phyloP scores from a whole-genome alignment of 1,139 yeast species.

The Yamadazyma kanchanaburiensis region DNA sequence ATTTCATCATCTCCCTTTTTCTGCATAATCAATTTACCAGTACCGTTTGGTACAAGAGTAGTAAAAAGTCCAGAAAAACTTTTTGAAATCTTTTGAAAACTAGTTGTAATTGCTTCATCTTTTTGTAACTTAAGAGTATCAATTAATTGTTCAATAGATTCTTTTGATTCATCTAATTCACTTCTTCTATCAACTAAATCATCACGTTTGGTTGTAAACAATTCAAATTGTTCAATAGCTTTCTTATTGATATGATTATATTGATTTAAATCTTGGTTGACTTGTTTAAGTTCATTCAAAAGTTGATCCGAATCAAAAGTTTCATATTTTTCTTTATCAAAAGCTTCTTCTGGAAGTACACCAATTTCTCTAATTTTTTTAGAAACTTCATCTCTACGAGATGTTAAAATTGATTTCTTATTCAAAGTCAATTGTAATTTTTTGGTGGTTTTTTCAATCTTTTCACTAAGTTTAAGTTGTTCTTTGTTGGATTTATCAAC shows the following conservation, averaged over 20 bases:
- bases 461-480: slow-evolving; percentile 52
- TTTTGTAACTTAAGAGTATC: slow-evolving; percentile 73
- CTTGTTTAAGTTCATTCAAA: slow-evolving; percentile 51
- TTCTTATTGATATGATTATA: slow-evolving; percentile 83
- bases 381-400: slow-evolving; percentile 70
- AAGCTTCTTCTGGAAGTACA: slow-evolving; percentile 83
- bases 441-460: slow-evolving; percentile 62
- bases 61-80: slow-evolving; percentile 76
- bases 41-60: slow-evolving; percentile 79
- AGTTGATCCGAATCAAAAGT: slow-evolving; percentile 52
- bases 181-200: slow-evolving; percentile 61
- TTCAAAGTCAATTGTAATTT: slow-evolving; percentile 64
- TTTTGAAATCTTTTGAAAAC: slow-evolving; percentile 73
- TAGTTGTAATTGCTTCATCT: slow-evolving; percentile 74
- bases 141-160: slow-evolving; percentile 71
- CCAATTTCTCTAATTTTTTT: slow-evolving; percentile 80
- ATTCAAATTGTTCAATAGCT: slow-evolving; percentile 81
- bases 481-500: slow-evolving; percentile 53
- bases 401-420: slow-evolving; percentile 56
- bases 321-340: slow-evolving; percentile 39
- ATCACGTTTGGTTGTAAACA: slow-evolving; percentile 71
- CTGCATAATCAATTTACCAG: slow-evolving; percentile 71
- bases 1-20: slow-evolving; percentile 24
- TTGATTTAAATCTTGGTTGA: slow-evolving; percentile 57
- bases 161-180: slow-evolving; percentile 69